Percentiles rank a stretch among this genome's conserved stretches.
These are phyloP conservation scores for Lactuca sativa DNA, from an alignment of 129 eudicot species.

Conservation along the genomic window DNA sequence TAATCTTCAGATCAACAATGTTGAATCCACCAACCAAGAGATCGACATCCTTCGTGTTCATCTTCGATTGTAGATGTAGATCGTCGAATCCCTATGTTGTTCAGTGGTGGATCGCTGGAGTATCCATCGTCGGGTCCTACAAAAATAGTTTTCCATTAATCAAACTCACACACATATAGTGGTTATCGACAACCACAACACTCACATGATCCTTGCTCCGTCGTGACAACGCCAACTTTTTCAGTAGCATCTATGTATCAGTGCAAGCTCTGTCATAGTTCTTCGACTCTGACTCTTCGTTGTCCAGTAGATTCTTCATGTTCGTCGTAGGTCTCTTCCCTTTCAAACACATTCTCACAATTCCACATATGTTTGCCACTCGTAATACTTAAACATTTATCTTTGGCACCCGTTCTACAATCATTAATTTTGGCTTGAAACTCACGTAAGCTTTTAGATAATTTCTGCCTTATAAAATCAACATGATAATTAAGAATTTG, in stretches of 20 bases:
- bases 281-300: constrained; percentile 21
- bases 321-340: constrained; percentile 42
- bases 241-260: constrained; percentile 61
- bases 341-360: constrained; percentile 70
- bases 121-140: no score
- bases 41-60: no score
- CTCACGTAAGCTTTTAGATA: constrained; percentile 78
- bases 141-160: no score
- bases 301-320: not conserved
- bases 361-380: constrained; percentile 83
- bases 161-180: no score
- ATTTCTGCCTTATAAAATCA: constrained; percentile 50
- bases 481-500: not conserved
- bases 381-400: constrained; percentile 71
- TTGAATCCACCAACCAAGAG: no score
- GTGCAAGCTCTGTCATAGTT: constrained; percentile 53
- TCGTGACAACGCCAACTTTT: constrained; percentile 78
- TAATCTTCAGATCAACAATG: no score
- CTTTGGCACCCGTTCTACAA: constrained; percentile 63
- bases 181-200: constrained; percentile 80
- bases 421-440: constrained; percentile 74
- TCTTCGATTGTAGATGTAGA: no score
- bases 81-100: no score
- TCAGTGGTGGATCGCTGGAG: no score
- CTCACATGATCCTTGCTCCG: constrained; percentile 74